phyloP scores from a whole-genome alignment of 805 yeast genomes.

The Millerozyma acaciae region DNA sequence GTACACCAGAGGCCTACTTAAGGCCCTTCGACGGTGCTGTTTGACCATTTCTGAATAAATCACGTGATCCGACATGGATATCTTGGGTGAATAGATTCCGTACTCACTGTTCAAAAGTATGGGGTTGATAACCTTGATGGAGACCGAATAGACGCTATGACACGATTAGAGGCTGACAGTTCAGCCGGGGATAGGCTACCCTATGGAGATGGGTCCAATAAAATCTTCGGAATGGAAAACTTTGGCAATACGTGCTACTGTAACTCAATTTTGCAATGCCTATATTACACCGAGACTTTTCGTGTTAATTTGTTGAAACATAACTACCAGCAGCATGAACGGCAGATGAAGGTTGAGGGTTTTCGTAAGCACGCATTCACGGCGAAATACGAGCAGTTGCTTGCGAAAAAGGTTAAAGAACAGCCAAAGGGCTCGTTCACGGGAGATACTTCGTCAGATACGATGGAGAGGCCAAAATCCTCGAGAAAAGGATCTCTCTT shows the following conservation, averaged over 20 bases:
- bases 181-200: slow-evolving; percentile 26
- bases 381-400: slow-evolving; percentile 36
- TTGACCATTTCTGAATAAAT: no score
- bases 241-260: slow-evolving; percentile 93
- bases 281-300: slow-evolving; percentile 70
- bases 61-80: no score
- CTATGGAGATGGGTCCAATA: slow-evolving; percentile 65
- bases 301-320: slow-evolving; percentile 39
- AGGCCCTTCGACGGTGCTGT: no score
- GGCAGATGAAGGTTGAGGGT: slow-evolving; percentile 26
- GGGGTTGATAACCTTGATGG: no score
- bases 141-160: slow-evolving; percentile 1
- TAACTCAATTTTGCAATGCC: slow-evolving; percentile 86
- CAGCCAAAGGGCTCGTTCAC: slow-evolving; percentile 13
- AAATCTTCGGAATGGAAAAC: slow-evolving; percentile 77
- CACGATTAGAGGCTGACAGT: not conserved
- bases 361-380: slow-evolving; percentile 33
- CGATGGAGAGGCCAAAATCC: slow-evolving; percentile 19
- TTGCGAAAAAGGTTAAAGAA: slow-evolving; percentile 32
- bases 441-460: slow-evolving; percentile 2
- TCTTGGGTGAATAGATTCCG: no score
- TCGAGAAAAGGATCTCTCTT: slow-evolving; percentile 36
- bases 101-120: no score
- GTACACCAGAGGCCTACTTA: no score
- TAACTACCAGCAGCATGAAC: slow-evolving; percentile 28